Evolutionary conservation across 2,329 filamentous ascomycete genomes (phyloP), one percentile per base, ranked within the genome.

Genomic region (Claviceps cyperi): DNA sequence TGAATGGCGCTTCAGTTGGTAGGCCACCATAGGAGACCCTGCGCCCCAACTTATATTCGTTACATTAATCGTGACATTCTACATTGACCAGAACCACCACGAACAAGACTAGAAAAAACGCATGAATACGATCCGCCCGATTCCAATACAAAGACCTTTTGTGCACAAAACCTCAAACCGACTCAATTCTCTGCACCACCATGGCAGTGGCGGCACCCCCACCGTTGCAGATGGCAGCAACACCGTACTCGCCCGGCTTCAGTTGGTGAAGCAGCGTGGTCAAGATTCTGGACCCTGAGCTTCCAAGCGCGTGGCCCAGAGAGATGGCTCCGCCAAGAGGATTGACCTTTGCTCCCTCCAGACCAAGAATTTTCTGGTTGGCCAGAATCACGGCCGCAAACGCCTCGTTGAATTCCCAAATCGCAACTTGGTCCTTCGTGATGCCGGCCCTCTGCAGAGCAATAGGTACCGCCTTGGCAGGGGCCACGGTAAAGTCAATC

Each of bases 391-490:
- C 90, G 4, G 86, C 87, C 28, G 92, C 91, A 64, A 98, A 98
- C 0, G 92, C 92, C 70, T 98, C 92, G 66, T 98, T 98, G 68
- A 98, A 95, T 66, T 97, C 92, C 91, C 92, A 97, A 21, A 96
- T 72, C 5, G 91, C 83, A 44, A 98, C 88, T 66, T 97, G 86
- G 45, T 94, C 84, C 68, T 90, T 88, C 56, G 80, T 87, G 57
- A 98, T 90, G 11, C 91, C 90, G 1, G 92, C 92, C 51, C 90
- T 78, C 67, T 89, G 78, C 47, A 98, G 75, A 11, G 90, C 90
- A 59, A 96, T 80, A 3, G 91, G 89, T 0, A 97, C 91, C 5
- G 91, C 91, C 67, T 94, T 90, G 39, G 92, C 78, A 1, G 92
- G 92, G 1, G 92, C 92, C 43, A 96, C 74, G 14, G 92, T 90